phyloP scores from a whole-genome alignment of 2,329 filamentous ascomycete genomes.

The Fusarium liriodendri region DNA sequence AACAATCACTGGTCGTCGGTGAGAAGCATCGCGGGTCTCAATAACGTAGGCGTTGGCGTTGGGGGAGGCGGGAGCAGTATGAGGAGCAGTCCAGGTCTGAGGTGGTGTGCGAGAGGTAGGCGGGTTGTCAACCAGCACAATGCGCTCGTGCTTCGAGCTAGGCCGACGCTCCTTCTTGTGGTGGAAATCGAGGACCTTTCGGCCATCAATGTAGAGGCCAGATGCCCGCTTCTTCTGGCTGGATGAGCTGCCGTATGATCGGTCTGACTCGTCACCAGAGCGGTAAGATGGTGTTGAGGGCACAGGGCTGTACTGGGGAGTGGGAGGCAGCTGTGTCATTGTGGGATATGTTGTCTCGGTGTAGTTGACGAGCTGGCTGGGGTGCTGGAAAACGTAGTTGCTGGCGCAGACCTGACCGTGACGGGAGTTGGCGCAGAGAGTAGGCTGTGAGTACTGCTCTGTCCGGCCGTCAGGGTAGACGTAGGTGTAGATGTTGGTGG shows the following conservation, averaged over 20 bases:
- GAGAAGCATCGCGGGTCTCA: constrained; percentile 37
- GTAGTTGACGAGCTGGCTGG: constrained; percentile 51
- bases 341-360: constrained; percentile 44
- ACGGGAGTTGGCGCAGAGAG: constrained; percentile 54
- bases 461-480: constrained; percentile 58
- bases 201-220: constrained; percentile 52
- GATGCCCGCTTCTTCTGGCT: constrained; percentile 50
- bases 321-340: constrained; percentile 53
- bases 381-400: constrained; percentile 55
- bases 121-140: constrained; percentile 58
- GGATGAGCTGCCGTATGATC: constrained; percentile 47
- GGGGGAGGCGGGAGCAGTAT: constrained; percentile 56
- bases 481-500: constrained; percentile 59
- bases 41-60: constrained; percentile 42
- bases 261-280: constrained; percentile 53
- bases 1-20: constrained; percentile 51
- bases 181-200: constrained; percentile 50
- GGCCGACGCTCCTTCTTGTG: constrained; percentile 44
- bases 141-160: constrained; percentile 52
- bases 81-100: constrained; percentile 52
- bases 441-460: constrained; percentile 49
- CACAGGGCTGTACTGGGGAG: constrained; percentile 51
- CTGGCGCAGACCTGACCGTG: constrained; percentile 56
- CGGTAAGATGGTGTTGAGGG: constrained; percentile 48
- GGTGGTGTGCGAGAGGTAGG: constrained; percentile 60